Percentiles rank a stretch among this genome's conserved stretches.
Evolutionary conservation across 2,329 filamentous ascomycete genomes (phyloP).

Genomic region (Fusarium brachygibbosum): DNA sequence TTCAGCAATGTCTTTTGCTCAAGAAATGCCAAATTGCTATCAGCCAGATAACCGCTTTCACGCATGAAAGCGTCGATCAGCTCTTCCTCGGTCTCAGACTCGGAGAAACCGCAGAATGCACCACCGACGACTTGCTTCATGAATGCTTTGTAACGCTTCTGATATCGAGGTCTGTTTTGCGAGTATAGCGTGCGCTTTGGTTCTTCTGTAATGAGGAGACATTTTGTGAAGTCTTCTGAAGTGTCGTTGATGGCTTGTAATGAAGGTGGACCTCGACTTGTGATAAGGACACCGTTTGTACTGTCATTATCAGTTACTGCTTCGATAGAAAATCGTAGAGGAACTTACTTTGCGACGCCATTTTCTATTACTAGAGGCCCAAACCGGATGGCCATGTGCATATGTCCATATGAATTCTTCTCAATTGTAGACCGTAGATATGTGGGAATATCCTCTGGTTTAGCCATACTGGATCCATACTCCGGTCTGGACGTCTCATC

Average conservation of each 20-base stretch:
- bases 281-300: slow-evolving; percentile 46
- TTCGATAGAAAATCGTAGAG: fast-evolving
- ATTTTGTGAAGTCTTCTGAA: slow-evolving; percentile 23
- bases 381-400: slow-evolving; percentile 55
- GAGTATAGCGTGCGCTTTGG: slow-evolving; percentile 33
- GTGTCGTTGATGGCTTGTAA: slow-evolving; percentile 39
- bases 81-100: slow-evolving; percentile 41
- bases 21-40: slow-evolving; percentile 17
- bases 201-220: slow-evolving; percentile 42
- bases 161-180: slow-evolving; percentile 36
- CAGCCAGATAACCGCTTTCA: slow-evolving; percentile 34
- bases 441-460: slow-evolving; percentile 45
- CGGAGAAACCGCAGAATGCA: slow-evolving; percentile 51
- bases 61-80: slow-evolving; percentile 49
- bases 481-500: slow-evolving; percentile 27
- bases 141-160: slow-evolving; percentile 54
- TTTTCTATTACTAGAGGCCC: slow-evolving; percentile 58
- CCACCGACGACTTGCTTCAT: slow-evolving; percentile 58
- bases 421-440: slow-evolving; percentile 48
- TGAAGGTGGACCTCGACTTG: slow-evolving; percentile 44
- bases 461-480: slow-evolving; percentile 35
- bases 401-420: slow-evolving; percentile 52
- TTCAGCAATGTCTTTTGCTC: slow-evolving; percentile 33
- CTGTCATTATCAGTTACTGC: slow-evolving; percentile 16
- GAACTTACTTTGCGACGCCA: slow-evolving; percentile 53